These are phyloP conservation scores for Zoysia japonica DNA, from an alignment of 176 grass and related monocot species.

Conservation along the genomic window DNA sequence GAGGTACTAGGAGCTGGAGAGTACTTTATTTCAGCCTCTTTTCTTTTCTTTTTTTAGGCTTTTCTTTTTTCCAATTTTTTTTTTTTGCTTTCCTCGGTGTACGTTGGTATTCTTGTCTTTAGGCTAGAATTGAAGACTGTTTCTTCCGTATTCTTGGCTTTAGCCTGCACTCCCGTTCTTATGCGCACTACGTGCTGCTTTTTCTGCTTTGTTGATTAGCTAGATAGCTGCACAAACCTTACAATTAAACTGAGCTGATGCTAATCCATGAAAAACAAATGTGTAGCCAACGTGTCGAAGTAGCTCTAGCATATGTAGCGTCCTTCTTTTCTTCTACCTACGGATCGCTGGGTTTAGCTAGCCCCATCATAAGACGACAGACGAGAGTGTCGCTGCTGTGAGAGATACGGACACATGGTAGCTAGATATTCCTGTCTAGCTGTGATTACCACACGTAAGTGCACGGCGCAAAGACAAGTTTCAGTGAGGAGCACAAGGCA, in stretches of 20 bases:
- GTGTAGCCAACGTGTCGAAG: not conserved
- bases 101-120: not conserved
- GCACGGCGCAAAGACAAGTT: not conserved
- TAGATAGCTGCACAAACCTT: slow-evolving; percentile 4
- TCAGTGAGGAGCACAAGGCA: not conserved
- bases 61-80: not conserved
- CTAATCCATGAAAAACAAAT: not conserved
- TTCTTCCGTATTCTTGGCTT: not conserved
- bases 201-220: not conserved
- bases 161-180: not conserved
- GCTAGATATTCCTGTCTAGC: slow-evolving; percentile 31
- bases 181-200: not conserved
- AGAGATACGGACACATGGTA: not conserved
- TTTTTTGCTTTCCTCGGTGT: not conserved
- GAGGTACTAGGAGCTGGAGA: no score
- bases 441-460: slow-evolving; percentile 10
- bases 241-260: not conserved
- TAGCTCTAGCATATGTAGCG: not conserved
- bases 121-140: not conserved
- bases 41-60: not conserved
- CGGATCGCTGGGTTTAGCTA: not conserved
- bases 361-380: not conserved
- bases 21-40: not conserved
- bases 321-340: not conserved
- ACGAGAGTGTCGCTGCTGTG: no score